Percentiles rank a stretch among this genome's conserved stretches.
Evolutionary conservation across 129 eudicot species (phyloP).

Genomic region (Kitagawia praeruptora): DNA sequence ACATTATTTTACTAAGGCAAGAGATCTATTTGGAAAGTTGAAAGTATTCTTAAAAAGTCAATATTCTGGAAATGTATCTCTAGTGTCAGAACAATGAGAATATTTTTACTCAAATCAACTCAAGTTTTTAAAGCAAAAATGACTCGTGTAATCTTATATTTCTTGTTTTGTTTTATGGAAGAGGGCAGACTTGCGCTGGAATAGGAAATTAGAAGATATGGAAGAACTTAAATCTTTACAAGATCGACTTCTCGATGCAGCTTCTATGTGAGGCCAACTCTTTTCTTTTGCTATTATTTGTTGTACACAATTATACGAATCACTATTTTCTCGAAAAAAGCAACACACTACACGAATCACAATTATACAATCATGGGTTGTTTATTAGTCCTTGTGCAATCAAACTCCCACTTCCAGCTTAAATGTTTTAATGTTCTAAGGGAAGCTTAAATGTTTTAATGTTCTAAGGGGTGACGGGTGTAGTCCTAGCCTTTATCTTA

Average conservation of each 20-base stretch:
- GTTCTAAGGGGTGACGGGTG: neutral
- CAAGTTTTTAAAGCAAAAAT: neutral
- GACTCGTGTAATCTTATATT: neutral
- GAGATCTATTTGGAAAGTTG: neutral
- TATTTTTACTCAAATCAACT: neutral
- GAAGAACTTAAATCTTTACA: slow-evolving; percentile 72
- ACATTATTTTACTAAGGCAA: neutral
- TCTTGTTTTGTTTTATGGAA: slow-evolving; percentile 11
- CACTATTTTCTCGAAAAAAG: neutral
- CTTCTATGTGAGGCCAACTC: slow-evolving; percentile 55
- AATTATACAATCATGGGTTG: neutral
- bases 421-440: neutral
- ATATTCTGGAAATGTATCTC: neutral
- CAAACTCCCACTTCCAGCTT: neutral
- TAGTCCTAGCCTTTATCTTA: neutral
- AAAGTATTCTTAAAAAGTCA: neutral
- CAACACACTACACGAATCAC: neutral
- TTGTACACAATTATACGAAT: neutral
- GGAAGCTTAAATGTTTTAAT: neutral
- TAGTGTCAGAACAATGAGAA: neutral
- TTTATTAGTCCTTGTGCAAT: neutral
- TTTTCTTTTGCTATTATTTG: neutral
- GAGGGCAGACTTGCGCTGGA: slow-evolving; percentile 98
- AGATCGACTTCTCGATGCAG: slow-evolving; percentile 81
- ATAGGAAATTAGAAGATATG: slow-evolving; percentile 87